Evolutionary conservation across 805 yeast genomes (phyloP), one percentile per base, ranked within the genome.

Genomic region (Kodamaea sagamina): DNA sequence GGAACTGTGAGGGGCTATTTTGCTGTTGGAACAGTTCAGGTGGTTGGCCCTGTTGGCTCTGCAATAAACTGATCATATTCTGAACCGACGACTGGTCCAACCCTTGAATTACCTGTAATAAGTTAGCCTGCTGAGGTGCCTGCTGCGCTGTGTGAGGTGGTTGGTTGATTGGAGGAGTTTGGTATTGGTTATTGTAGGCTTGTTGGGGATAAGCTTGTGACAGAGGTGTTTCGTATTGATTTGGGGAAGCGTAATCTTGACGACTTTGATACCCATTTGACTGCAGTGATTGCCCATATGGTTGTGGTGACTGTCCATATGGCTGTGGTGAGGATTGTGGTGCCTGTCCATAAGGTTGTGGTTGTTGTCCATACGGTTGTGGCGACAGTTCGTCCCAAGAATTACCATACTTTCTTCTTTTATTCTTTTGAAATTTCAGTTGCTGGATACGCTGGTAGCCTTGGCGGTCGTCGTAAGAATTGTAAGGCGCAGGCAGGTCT

Each of bases 11-110:
- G 41, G 37, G 19, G 26, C n/a, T 27, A 11, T 36, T 32, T 44
- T 31, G 13, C 24, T 28, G 40, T 34, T 25, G 32, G 24, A 12
- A 29, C n/a, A 29, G 25, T 21, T 12, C 37, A 8, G 27, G 26
- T 13, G 41, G 39, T 16, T 28, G 36, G 16, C 29, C 19, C 16
- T 24, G 41, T 15, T 25, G 22, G 21, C 36, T 36, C 37, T 36
- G 39, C 11, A 68, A 51, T 11, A 62, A 44, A 11, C 53, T 49
- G 9, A 67, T 52, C 47, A 67, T 57, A 41, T 52, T 63, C 42
- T 67, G 72, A 54, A 61, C 58, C 15, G 71, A 54, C 13, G 55
- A 49, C 2, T 68, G 68, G 40, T 65, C 68, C 47, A 67, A 45
- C 16, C 47, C 51, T 42, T 55, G 56, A 26, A 55, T 48, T 2